phyloP scores from a whole-genome alignment of 2,329 filamentous ascomycete species.

The Colletotrichum sp. region DNA sequence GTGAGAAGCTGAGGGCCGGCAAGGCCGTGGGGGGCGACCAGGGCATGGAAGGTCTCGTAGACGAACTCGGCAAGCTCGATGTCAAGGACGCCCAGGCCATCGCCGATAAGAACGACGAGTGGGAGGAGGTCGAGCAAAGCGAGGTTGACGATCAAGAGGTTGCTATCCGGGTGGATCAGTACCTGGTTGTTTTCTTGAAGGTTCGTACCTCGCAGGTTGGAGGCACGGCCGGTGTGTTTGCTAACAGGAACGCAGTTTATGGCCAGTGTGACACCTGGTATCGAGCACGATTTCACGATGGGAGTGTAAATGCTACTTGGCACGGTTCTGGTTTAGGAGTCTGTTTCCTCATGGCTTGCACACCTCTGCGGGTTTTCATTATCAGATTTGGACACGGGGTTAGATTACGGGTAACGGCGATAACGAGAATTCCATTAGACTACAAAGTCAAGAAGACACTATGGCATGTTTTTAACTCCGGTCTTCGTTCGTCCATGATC shows the following conservation, averaged over 20 bases:
- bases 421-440: slow-evolving; percentile 8
- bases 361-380: not conserved
- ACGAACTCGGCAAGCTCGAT: slow-evolving; percentile 74
- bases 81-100: slow-evolving; percentile 57
- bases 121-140: slow-evolving; percentile 68
- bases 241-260: slow-evolving; percentile 62
- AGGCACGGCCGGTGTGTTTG: not conserved
- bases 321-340: not conserved
- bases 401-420: slow-evolving; percentile 6
- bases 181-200: slow-evolving; percentile 86
- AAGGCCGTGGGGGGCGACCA: slow-evolving; percentile 53
- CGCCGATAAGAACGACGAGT: slow-evolving; percentile 59
- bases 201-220: slow-evolving; percentile 49
- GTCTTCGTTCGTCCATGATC: not conserved
- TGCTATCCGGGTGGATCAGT: slow-evolving; percentile 87
- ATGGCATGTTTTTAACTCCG: not conserved
- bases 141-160: slow-evolving; percentile 74
- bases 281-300: slow-evolving; percentile 99
- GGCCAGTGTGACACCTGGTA: slow-evolving; percentile 91
- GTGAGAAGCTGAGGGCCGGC: slow-evolving; percentile 76
- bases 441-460: slow-evolving; percentile 1
- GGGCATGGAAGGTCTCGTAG: slow-evolving; percentile 86
- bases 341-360: not conserved
- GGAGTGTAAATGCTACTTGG: slow-evolving; percentile 64
- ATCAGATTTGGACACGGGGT: not conserved